phyloP scores from a whole-genome alignment of 1,139 yeast species.

The Diutina siamensis region DNA sequence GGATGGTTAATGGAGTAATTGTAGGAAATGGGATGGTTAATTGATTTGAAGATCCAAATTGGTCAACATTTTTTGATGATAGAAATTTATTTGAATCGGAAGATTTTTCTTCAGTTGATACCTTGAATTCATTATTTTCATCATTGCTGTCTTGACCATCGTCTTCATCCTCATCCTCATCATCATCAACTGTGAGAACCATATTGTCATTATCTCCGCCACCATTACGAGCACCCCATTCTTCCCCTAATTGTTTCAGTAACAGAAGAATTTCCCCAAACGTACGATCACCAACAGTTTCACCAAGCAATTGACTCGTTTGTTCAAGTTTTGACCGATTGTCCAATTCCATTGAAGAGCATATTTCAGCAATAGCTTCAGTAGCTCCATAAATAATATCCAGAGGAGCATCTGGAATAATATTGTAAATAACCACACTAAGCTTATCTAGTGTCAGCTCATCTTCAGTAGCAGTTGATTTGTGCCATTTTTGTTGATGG shows the following conservation, averaged over 20 bases:
- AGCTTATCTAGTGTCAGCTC: conserved; percentile 4
- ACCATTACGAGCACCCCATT: not conserved
- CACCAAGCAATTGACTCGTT: not conserved
- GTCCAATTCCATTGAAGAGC: not conserved
- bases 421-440: not conserved
- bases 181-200: not conserved
- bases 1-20: not conserved
- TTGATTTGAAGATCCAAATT: not conserved
- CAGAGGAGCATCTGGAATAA: conserved; percentile 2
- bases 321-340: not conserved
- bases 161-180: not conserved
- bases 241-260: conserved; percentile 1
- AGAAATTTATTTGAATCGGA: not conserved
- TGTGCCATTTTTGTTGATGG: not conserved
- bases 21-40: not conserved
- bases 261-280: not conserved
- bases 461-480: conserved; percentile 1
- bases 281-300: not conserved
- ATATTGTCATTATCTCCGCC: not conserved
- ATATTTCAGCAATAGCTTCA: conserved; percentile 4
- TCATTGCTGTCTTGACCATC: not conserved
- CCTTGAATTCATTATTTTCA: not conserved
- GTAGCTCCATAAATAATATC: conserved; percentile 1
- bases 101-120: not conserved
- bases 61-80: not conserved